Evolutionary conservation across 2,329 filamentous ascomycete species (phyloP).

Genomic region (Clarireedia paspali): DNA sequence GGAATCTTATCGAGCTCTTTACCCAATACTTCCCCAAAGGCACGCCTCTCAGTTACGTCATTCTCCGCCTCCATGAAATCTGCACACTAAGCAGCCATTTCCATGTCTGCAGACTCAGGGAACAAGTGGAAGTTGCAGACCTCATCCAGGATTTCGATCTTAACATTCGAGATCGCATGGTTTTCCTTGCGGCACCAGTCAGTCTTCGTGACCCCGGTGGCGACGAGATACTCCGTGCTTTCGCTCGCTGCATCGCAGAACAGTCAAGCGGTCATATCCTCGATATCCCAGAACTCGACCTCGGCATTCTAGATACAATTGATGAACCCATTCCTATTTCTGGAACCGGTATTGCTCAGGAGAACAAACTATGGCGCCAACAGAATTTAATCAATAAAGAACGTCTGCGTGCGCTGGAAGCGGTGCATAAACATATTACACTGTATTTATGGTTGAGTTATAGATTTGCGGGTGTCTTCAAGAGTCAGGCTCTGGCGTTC

Average conservation of each 20-base stretch:
- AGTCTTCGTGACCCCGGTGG: constrained; percentile 42
- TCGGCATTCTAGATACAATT: constrained; percentile 14
- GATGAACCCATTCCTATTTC: no score
- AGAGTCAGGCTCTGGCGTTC: constrained; percentile 64
- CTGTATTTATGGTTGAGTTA: constrained; percentile 92
- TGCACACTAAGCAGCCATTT: constrained; percentile 54
- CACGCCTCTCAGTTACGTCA: constrained; percentile 76
- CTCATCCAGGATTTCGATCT: constrained; percentile 66
- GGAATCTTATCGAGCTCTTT: constrained; percentile 65
- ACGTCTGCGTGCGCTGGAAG: constrained; percentile 61
- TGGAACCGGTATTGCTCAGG: constrained; percentile 18
- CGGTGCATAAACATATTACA: constrained; percentile 73
- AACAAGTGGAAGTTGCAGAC: constrained; percentile 60
- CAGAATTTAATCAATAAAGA: constrained; percentile 30
- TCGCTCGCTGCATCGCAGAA: constrained; percentile 63
- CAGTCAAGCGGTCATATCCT: constrained; percentile 70
- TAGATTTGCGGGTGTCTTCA: constrained; percentile 75
- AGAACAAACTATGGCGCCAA: rapidly evolving
- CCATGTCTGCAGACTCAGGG: constrained; percentile 58
- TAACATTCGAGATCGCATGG: constrained; percentile 57
- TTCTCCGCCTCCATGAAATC: constrained; percentile 67
- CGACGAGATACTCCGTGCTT: constrained; percentile 47
- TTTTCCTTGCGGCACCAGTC: constrained; percentile 70
- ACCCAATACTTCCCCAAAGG: constrained; percentile 71
- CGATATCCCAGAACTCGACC: constrained; percentile 63